phyloP scores from a whole-genome alignment of 257 asterid genomes.

The Cruciata laevipes region DNA sequence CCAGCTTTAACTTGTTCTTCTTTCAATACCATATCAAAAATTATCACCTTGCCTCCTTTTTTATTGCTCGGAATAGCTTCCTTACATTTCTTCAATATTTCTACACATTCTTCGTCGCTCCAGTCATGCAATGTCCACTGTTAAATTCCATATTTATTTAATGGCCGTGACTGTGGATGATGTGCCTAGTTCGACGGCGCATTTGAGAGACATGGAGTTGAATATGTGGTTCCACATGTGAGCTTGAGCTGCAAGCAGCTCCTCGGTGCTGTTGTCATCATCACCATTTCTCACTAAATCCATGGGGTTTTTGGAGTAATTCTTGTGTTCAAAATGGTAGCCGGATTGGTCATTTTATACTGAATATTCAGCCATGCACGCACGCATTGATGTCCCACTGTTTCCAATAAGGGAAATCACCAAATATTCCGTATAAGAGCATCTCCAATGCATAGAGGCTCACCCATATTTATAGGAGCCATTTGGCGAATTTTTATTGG shows the following conservation, averaged over 20 bases:
- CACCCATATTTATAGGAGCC: no score
- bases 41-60: conserved; percentile 24
- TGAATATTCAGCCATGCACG: no score
- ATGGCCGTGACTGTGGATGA: conserved; percentile 24
- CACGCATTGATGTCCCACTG: no score
- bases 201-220: conserved; percentile 27
- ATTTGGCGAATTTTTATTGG: no score
- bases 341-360: neutral
- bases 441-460: no score
- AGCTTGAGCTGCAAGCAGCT: conserved; percentile 27
- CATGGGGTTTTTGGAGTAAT: neutral
- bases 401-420: no score
- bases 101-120: neutral
- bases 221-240: conserved; percentile 30
- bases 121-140: conserved; percentile 24
- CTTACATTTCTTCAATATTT: conserved; percentile 20
- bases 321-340: neutral
- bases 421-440: no score
- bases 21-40: conserved; percentile 19
- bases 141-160: neutral
- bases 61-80: conserved; percentile 18
- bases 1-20: neutral
- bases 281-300: neutral
- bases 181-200: conserved; percentile 25
- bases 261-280: neutral